Conservation (phyloP, 371 early-diverging fungal species). For the Encephalitozoon cuniculi region DNA sequence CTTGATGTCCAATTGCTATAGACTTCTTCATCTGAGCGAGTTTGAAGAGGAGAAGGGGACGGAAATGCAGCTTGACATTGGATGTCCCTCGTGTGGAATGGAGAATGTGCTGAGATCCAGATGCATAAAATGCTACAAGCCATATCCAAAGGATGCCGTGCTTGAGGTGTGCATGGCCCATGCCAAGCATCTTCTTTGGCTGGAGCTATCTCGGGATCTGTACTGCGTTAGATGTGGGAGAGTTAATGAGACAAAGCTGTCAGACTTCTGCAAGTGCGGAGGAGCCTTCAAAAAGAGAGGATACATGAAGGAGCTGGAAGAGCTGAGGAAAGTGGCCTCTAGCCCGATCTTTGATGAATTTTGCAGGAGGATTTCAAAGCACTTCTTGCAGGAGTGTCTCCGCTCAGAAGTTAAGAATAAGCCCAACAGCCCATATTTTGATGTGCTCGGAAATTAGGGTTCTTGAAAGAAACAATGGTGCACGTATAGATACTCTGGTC, state of each 20-base stretch:
- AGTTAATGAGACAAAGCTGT: constrained; percentile 33
- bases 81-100: constrained; percentile 40
- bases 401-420: neutral
- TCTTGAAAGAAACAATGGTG: neutral
- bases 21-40: constrained; percentile 37
- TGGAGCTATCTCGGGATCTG: constrained; percentile 13
- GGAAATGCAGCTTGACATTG: neutral
- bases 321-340: neutral
- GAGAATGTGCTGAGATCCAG: constrained; percentile 38
- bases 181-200: constrained; percentile 16
- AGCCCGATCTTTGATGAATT: neutral
- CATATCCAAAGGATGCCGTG: constrained; percentile 10
- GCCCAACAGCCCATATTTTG: neutral
- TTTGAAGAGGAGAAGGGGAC: constrained; percentile 2
- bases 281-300: constrained; percentile 24
- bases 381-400: neutral
- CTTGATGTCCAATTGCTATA: constrained; percentile 40
- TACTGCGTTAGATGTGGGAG: constrained; percentile 36
- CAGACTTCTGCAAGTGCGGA: constrained; percentile 47
- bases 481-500: neutral
- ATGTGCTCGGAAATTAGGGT: neutral
- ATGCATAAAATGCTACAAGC: constrained; percentile 43
- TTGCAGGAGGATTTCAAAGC: neutral
- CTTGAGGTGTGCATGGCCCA: constrained; percentile 24
- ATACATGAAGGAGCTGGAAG: neutral